These are phyloP conservation scores for Penicillium lagena DNA, from an alignment of 495 filamentous ascomycete species.

Conservation along the genomic window DNA sequence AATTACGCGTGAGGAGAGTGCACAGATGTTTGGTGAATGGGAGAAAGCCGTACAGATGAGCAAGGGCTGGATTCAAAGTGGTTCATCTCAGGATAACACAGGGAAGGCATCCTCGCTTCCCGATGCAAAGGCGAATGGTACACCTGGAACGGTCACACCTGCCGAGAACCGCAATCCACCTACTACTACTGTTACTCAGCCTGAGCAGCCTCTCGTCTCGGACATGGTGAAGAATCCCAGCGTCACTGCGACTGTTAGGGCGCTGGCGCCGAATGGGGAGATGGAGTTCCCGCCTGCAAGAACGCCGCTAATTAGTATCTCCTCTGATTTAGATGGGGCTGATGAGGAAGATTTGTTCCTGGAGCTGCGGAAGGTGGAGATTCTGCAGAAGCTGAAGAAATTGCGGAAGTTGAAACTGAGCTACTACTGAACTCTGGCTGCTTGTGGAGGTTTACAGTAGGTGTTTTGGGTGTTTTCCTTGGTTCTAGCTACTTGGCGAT, in stretches of 20 bases:
- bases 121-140: not conserved
- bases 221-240: constrained; percentile 2
- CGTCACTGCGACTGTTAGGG: constrained; percentile 1
- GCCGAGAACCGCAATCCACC: not conserved
- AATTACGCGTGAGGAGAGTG: constrained; percentile 54
- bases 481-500: too few species aligned
- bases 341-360: constrained; percentile 38
- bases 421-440: constrained; percentile 9
- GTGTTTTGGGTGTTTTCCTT: too few species aligned
- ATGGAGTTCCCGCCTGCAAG: constrained; percentile 9
- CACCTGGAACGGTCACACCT: not conserved
- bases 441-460: not conserved
- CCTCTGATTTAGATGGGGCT: constrained; percentile 26
- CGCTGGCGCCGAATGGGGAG: constrained; percentile 10
- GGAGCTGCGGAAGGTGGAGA: constrained; percentile 35
- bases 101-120: not conserved
- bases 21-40: constrained; percentile 68
- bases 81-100: not conserved
- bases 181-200: too few species aligned
- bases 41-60: constrained; percentile 81
- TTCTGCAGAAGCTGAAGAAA: constrained; percentile 34
- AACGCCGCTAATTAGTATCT: constrained; percentile 15
- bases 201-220: not conserved
- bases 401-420: constrained; percentile 20
- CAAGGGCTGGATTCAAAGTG: constrained; percentile 57